A percentile compares a stretch with the other conserved stretches of the same genome.
Conservation (phyloP, 176 grass and related monocot species). For the Aegilops bicornis region DNA sequence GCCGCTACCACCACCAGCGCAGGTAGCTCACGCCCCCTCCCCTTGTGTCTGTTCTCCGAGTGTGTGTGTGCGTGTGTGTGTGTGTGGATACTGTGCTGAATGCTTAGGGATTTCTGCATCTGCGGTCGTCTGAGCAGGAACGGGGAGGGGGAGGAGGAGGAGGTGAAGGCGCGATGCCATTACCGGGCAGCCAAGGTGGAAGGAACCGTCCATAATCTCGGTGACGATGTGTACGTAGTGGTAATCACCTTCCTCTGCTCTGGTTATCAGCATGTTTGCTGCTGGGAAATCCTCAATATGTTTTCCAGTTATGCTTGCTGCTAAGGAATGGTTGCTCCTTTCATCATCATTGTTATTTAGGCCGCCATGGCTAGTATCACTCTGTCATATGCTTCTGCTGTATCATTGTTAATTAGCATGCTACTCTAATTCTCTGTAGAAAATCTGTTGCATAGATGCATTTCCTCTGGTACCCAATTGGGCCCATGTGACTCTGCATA, state of each 20-base stretch:
- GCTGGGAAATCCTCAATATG: background rate
- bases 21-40: too few relatives aligned
- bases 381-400: background rate
- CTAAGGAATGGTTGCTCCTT: background rate
- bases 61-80: too few relatives aligned
- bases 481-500: background rate
- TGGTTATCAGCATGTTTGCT: background rate
- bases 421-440: background rate
- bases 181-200: conserved; percentile 58
- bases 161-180: conserved; percentile 38
- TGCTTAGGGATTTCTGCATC: too few relatives aligned
- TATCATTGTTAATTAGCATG: background rate
- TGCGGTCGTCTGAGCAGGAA: background rate
- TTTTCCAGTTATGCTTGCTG: background rate
- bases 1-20: too few relatives aligned
- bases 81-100: too few relatives aligned
- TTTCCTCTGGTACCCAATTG: background rate
- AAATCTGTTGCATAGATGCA: background rate
- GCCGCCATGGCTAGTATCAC: background rate
- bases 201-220: conserved; percentile 37
- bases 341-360: background rate
- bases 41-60: too few relatives aligned
- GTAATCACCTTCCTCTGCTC: conserved; percentile 14
- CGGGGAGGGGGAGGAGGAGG: conserved; percentile 32
- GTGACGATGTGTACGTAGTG: conserved; percentile 64